phyloP scores from a whole-genome alignment of 2,329 filamentous ascomycete species.

The Ophiocordyceps unilateralis region DNA sequence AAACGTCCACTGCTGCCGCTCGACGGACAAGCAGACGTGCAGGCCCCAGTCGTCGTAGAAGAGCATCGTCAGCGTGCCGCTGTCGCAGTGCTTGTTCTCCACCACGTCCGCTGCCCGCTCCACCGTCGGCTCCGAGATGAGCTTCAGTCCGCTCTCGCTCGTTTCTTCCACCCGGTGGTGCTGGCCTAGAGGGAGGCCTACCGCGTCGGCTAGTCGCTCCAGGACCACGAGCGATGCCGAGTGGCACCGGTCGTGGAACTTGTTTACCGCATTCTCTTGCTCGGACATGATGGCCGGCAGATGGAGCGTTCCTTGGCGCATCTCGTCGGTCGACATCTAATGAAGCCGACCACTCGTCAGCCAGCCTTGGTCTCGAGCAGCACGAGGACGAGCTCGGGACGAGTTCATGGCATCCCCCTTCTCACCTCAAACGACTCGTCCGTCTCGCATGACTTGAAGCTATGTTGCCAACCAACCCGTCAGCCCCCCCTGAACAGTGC shows the following conservation, averaged over 20 bases:
- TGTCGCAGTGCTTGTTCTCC: conserved; percentile 1
- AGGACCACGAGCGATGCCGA: background rate
- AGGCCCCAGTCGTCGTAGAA: background rate
- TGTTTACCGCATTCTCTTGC: background rate
- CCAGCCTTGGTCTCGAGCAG: too few species aligned
- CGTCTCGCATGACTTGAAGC: background rate
- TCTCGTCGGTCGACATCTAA: background rate
- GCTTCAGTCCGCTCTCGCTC: background rate
- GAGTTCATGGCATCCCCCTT: too few species aligned
- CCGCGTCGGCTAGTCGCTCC: background rate
- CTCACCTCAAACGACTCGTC: background rate
- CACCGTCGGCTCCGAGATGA: conserved; percentile 1
- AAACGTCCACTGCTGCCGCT: background rate
- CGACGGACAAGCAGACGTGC: background rate
- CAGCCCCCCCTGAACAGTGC: too few species aligned
- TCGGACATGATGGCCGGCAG: background rate
- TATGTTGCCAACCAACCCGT: background rate
- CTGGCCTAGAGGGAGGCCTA: background rate
- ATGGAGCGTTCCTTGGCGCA: background rate
- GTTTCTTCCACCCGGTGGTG: background rate
- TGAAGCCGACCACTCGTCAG: too few species aligned
- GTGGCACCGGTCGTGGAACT: background rate
- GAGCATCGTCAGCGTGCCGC: conserved; percentile 1
- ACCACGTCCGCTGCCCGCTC: background rate
- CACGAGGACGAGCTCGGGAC: too few species aligned